These are phyloP conservation scores for Cyclotella cryptica DNA, from an alignment of 108 stramenopile genomes.

Conservation along the genomic window DNA sequence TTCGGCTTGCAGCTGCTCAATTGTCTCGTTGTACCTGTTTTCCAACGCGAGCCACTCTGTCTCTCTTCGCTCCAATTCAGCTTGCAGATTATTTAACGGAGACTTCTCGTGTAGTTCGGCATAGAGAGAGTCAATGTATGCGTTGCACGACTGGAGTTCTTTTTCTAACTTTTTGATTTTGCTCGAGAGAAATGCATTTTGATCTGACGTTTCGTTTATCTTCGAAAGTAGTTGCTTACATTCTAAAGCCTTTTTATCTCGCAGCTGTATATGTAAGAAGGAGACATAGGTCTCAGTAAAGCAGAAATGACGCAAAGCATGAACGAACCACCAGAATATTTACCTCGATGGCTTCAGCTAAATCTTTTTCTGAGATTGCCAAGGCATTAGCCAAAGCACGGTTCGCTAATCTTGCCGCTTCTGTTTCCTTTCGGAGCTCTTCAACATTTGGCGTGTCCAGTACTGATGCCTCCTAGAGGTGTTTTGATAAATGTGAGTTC, in stretches of 20 bases:
- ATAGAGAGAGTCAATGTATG: conserved; percentile 38
- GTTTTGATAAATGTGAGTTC: neutral
- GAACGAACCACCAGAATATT: neutral
- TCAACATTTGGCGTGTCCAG: conserved; percentile 1
- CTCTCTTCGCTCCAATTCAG: conserved; percentile 26
- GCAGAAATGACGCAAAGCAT: neutral
- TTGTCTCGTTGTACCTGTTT: conserved; percentile 20
- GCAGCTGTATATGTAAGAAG: conserved; percentile 3
- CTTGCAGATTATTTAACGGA: conserved; percentile 18
- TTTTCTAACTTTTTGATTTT: conserved; percentile 22
- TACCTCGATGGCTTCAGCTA: conserved; percentile 33
- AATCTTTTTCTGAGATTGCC: conserved; percentile 40
- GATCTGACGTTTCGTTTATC: conserved; percentile 4
- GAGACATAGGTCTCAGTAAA: neutral
- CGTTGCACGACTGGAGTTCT: conserved; percentile 30
- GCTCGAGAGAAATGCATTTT: conserved; percentile 18
- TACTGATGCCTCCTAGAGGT: neutral
- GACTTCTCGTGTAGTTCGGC: conserved; percentile 3
- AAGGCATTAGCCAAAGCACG: conserved; percentile 36
- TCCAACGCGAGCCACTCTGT: conserved; percentile 28
- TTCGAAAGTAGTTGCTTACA: conserved; percentile 18
- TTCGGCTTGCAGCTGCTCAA: conserved; percentile 26
- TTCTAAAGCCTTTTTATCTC: conserved; percentile 29
- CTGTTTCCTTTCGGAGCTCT: conserved; percentile 19
- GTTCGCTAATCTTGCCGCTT: conserved; percentile 34